Base-by-base conservation (phyloP, 495 filamentous ascomycete genomes). In the Astrothelium subdiscretum region DNA sequence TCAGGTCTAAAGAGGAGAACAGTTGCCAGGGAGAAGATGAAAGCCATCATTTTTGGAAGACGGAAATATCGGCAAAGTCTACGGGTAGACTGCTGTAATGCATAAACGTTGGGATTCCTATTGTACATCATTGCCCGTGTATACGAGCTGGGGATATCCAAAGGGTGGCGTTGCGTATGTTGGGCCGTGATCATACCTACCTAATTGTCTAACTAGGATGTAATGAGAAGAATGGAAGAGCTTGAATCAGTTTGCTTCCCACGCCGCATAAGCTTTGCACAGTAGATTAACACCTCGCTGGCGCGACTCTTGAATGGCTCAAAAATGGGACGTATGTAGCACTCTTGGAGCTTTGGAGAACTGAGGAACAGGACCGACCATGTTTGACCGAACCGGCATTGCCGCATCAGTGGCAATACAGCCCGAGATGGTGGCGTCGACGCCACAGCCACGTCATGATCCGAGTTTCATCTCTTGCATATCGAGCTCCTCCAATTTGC, bases 1-100 rank as follows among this genome's bases (percentile, higher is more conserved):
- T 60, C 83, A 87, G 74, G 84, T 87, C 57, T 88, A 85, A 80
- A 44, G 24, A 31, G 42, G 20, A 35, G 20, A 38, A 42, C n/a
- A 42, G 31, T n/a, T 35, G 10, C 31, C 31, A 20, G n/a, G 48
- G 10, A 54, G 22, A 54, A 54, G 15, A 24, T 54, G 29, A 10
- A 8, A 20, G n/a, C n/a, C n/a, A 48, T 3, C 4, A 3, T 48
- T 4, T 8, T n/a, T n/a, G 20, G 3, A n/a, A 8, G 42, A 3
- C 20, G 3, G 3, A 20, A n/a, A 20, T 20, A 27, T 11, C 22
- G 6, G 22, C 48, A 29, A 27, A 4, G 48, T 5, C 12, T 54
- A 8, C 29, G 48, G 42, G 42, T 20, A 40, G 15, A n/a, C 20
- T n/a, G 13, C 3, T n/a, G 35, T 8, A 15, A 15, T 6, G 35